phyloP scores from a whole-genome alignment of 352 stramenopile genomes.

The Lagenidium sp. region DNA sequence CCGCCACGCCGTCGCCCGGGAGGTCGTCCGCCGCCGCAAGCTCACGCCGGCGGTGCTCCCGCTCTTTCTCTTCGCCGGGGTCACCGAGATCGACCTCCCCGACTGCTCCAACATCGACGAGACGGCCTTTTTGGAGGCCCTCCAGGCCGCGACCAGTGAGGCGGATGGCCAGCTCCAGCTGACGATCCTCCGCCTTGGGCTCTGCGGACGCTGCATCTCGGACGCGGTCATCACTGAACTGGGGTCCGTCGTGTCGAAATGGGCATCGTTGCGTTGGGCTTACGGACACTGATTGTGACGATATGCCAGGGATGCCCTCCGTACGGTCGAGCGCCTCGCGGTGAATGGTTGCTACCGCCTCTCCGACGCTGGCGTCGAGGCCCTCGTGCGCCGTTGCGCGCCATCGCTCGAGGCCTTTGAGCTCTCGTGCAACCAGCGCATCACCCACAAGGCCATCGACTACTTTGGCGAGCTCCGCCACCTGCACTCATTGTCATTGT shows the following conservation, averaged over 20 bases:
- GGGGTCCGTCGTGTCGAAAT: constrained; percentile 15
- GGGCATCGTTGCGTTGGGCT: not conserved
- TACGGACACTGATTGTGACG: too few species aligned
- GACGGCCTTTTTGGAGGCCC: constrained; percentile 30
- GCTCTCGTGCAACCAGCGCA: constrained; percentile 77
- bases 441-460: constrained; percentile 65
- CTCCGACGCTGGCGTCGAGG: constrained; percentile 54
- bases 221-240: constrained; percentile 67
- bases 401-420: constrained; percentile 67
- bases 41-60: constrained; percentile 43
- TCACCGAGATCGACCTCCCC: constrained; percentile 73
- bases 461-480: constrained; percentile 63
- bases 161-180: constrained; percentile 32
- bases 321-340: constrained; percentile 51
- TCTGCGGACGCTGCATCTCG: constrained; percentile 68
- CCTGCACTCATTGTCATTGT: constrained; percentile 53
- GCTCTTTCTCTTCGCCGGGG: constrained; percentile 75
- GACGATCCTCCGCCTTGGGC: constrained; percentile 46
- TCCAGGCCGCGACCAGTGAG: constrained; percentile 51
- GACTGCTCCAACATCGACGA: constrained; percentile 81
- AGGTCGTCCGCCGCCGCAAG: constrained; percentile 41
- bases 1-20: constrained; percentile 45
- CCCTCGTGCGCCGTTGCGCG: constrained; percentile 53
- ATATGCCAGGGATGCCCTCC: constrained; percentile 31
- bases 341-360: constrained; percentile 73